Evolutionary conservation across 306 rosid species (phyloP), one percentile per base, ranked within the genome.

Genomic region (Vigna hirtella): DNA sequence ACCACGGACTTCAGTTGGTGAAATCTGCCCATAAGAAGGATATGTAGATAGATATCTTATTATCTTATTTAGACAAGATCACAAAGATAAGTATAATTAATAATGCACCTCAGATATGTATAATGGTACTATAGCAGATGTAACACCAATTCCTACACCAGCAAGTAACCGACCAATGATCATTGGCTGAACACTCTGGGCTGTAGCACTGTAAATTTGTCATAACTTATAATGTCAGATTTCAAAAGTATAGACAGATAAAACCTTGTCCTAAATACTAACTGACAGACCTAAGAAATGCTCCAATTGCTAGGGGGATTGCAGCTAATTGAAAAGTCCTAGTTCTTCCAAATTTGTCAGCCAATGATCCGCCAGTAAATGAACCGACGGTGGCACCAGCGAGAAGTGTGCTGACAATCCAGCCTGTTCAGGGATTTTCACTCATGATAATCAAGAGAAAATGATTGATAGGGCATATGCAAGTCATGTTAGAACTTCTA

Each of bases 311-410:
- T 43, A 95, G 91, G 3, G 98, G 98, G 62, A 92, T 91, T 32
- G 90, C 98, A 74, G 93, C 97, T 77, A 95, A 84, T 83, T 92
- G 98, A 84, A 95, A 95, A 34, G 97, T 91, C 82, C 88, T 88
- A 36, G 93, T 89, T 85, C 98, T 82, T 51, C 98, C 98, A 26
- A 95, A 92, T 82, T 91, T 91, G 79, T 95, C 98, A 36, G 98
- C 98, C 88, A 95, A 85, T n/a, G 98, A 49, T 76, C 98, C 98
- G 65, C 98, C 98, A 18, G 97, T 93, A 71, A 95, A 89, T 22
- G 98, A 92, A 80, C 98, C 98, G 73, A 91, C 83, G 26, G 98
- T 92, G 57, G 98, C 98, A 64, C 98, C 98, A 26, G 97, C 97
- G 55, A 95, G 96, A 72, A 82, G 81, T 0, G 96, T 24, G 79